Conservation (phyloP, 1,284 basidiomycete species). For the Spongispora temasekensis region DNA sequence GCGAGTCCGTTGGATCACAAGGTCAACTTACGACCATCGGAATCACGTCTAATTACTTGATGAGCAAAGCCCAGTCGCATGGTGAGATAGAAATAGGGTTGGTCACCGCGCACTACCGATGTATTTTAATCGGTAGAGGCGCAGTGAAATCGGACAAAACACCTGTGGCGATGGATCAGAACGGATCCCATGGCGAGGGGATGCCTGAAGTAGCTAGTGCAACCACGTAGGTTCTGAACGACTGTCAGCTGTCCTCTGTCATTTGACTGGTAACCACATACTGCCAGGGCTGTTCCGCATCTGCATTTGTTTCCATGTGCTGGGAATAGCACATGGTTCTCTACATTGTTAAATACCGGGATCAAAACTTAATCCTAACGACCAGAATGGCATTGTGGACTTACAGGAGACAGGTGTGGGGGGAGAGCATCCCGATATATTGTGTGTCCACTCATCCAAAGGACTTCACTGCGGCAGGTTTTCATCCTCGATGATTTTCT, state of each 20-base stretch:
- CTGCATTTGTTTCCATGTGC: neutral
- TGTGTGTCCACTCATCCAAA: too few relatives aligned
- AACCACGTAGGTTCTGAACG: neutral
- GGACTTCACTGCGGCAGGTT: neutral
- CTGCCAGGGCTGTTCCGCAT: neutral
- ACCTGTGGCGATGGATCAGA: constrained; percentile 7
- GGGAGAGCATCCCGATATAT: too few relatives aligned
- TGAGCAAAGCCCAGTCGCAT: neutral
- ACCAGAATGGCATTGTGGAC: too few relatives aligned
- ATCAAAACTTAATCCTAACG: too few relatives aligned
- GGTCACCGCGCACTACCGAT: neutral
- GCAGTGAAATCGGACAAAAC: neutral
- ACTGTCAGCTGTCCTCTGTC: neutral
- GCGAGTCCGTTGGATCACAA: too few relatives aligned
- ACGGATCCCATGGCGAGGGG: neutral
- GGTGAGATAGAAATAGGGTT: constrained; percentile 1
- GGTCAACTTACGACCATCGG: neutral
- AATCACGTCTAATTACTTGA: neutral
- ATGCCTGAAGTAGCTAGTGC: neutral
- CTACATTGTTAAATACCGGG: neutral
- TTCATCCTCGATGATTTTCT: neutral
- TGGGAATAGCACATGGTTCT: too few relatives aligned
- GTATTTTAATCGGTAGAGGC: neutral
- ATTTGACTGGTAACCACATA: neutral
- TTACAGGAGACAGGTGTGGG: too few relatives aligned